These are phyloP conservation scores for Solanum ahanhuiri DNA, from an alignment of 257 asterid species.

Conservation along the genomic window DNA sequence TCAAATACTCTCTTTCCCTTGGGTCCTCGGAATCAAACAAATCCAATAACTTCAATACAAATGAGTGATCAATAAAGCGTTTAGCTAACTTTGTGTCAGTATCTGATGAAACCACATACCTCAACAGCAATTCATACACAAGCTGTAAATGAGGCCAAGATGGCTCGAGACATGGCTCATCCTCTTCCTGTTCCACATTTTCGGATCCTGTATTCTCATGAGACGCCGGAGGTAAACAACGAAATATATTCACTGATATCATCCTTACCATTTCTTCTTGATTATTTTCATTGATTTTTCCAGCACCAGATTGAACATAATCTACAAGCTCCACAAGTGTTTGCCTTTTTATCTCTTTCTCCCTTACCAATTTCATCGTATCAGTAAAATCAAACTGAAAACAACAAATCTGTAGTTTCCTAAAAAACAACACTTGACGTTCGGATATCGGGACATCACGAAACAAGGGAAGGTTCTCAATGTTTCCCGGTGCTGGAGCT, in stretches of 20 bases:
- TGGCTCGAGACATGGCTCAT: conserved; percentile 16
- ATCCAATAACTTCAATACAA: conserved; percentile 17
- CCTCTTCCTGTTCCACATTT: conserved; percentile 16
- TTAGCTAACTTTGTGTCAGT: conserved; percentile 22
- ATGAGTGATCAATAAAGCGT: conserved; percentile 17
- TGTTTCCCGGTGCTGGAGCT: neutral
- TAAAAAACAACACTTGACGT: conserved; percentile 12
- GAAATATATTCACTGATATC: conserved; percentile 14
- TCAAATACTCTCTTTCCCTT: conserved; percentile 18
- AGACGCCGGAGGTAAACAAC: conserved; percentile 12
- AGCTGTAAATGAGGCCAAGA: conserved; percentile 25
- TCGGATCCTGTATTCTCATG: conserved; percentile 21
- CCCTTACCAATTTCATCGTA: conserved; percentile 8
- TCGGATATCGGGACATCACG: conserved; percentile 15
- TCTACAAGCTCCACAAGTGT: conserved; percentile 14
- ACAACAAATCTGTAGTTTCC: conserved; percentile 20
- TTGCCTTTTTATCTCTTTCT: conserved; percentile 18
- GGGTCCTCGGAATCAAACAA: conserved; percentile 22
- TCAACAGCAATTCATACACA: conserved; percentile 17
- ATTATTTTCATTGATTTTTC: conserved; percentile 6
- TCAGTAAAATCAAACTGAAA: conserved; percentile 16
- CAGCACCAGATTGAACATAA: conserved; percentile 12
- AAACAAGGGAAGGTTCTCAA: conserved; percentile 18
- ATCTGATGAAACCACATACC: conserved; percentile 16
- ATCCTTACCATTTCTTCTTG: conserved; percentile 14